Base-by-base conservation (phyloP, 495 filamentous ascomycete genomes). In the Delitschia confertaspora region DNA sequence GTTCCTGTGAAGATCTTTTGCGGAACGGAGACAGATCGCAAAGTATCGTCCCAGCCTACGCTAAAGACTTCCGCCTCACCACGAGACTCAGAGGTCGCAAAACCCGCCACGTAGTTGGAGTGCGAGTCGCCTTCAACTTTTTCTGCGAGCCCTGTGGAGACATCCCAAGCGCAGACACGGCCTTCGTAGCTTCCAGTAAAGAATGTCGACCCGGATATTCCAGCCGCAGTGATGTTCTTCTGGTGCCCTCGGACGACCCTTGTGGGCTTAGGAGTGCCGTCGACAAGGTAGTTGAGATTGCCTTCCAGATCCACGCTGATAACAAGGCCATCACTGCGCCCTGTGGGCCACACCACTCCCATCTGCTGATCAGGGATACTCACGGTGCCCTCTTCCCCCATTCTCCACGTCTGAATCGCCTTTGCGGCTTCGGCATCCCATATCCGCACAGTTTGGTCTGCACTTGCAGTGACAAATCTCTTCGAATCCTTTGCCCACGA, bases 141-240 rank as follows among this genome's bases (percentile, higher is more conserved):
- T 32, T 71, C 69, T 14, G 78, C 84, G 16, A 64, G 57, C 1
- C 93, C 91, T 2, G 76, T 71, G 5, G 67, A 43, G 19, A 83
- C 59, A 59, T 93, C 80, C 88, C 88, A 98, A 40, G 70, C 75
- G 61, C 81, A 82, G 30, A 94, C 78, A 32, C 82, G 71, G 30
- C 91, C 91, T 38, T 96, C 91, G 51, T 84, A 91, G 61, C 85
- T 91, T 43, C 91, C 91, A 1, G 91, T 93, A 66, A 80, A 83
- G 17, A 96, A 51, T 7, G 82, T 86, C 11, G 71, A 63, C 16
- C 62, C 65, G 33, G 66, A 64, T 17, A 71, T 66, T 7, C 66
- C 71, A 32, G 91, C 63, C 4, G 85, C 81, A 2, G 88, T 95
- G 58, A 95, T 80, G 55, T 75, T 86, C 66, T 87, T 93, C 64